phyloP scores from a whole-genome alignment of 2,329 filamentous ascomycete species.

The Cordyceps javanica region DNA sequence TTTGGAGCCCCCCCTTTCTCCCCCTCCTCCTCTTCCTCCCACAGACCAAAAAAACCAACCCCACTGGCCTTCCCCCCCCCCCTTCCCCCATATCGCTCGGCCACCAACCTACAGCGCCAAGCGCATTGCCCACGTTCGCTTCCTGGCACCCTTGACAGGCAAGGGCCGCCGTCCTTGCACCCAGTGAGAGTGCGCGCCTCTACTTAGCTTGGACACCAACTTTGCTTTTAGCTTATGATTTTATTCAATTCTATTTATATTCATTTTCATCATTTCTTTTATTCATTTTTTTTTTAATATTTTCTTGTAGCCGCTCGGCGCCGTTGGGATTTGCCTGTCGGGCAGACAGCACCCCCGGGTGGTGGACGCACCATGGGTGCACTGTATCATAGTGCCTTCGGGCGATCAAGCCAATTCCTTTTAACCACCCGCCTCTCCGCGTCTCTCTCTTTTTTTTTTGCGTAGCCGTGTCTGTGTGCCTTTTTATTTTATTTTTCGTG shows the following conservation, averaged over 20 bases:
- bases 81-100: too few relatives aligned
- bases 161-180: neutral
- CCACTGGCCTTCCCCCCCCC: neutral
- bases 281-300: neutral
- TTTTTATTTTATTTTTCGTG: neutral
- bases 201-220: neutral
- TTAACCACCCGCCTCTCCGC: neutral
- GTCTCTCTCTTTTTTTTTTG: neutral
- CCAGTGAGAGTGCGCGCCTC: neutral
- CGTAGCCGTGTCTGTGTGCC: neutral
- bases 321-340: neutral
- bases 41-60: too few relatives aligned
- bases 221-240: neutral
- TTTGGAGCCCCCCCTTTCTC: too few relatives aligned
- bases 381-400: neutral
- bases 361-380: neutral
- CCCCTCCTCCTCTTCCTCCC: too few relatives aligned
- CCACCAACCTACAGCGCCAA: conserved; percentile 5
- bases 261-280: neutral
- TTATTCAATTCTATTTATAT: neutral
- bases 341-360: neutral
- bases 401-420: neutral
- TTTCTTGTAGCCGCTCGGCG: neutral
- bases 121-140: conserved; percentile 8
- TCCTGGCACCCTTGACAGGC: conserved; percentile 1